Conservation (phyloP, 2,329 filamentous ascomycete species). For the Xylariaceae sp. region DNA sequence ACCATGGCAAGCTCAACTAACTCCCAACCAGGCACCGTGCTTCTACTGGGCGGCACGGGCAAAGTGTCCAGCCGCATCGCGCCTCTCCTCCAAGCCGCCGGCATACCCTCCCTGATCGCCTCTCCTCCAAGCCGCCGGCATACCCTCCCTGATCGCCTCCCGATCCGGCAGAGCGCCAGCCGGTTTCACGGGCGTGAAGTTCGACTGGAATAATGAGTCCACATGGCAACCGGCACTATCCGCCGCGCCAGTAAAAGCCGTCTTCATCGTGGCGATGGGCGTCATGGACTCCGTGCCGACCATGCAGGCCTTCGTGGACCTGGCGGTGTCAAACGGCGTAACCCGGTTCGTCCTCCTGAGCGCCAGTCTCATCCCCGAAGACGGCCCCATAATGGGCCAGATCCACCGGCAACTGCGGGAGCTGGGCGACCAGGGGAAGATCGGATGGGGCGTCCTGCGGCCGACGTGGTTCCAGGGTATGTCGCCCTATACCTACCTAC, state of each 20-base stretch:
- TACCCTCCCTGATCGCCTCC: conserved; percentile 43
- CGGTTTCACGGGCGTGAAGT: conserved; percentile 36
- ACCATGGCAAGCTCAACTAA: conserved; percentile 12
- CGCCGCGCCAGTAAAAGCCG: conserved; percentile 33
- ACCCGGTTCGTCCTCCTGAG: conserved; percentile 50
- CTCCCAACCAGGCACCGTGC: conserved; percentile 29
- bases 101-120: conserved; percentile 40
- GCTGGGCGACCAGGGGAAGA: conserved; percentile 38
- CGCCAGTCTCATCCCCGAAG: conserved; percentile 41
- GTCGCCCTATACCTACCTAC: no score
- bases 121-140: conserved; percentile 40
- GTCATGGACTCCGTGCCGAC: conserved; percentile 36
- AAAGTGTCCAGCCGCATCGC: conserved; percentile 47
- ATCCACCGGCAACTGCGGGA: conserved; percentile 44
- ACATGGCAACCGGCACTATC: conserved; percentile 44
- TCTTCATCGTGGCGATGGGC: conserved; percentile 47
- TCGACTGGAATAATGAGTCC: conserved; percentile 48
- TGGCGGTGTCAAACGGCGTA: conserved; percentile 41
- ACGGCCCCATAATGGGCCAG: conserved; percentile 40
- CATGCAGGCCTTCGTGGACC: conserved; percentile 47
- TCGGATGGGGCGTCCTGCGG: conserved; percentile 48
- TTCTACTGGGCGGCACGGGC: conserved; percentile 50
- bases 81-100: conserved; percentile 36
- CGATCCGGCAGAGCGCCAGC: conserved; percentile 34
- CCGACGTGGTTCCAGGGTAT: conserved; percentile 54